Evolutionary conservation across 2,329 filamentous ascomycete species (phyloP).

Genomic region (Exserohilum turcica): DNA sequence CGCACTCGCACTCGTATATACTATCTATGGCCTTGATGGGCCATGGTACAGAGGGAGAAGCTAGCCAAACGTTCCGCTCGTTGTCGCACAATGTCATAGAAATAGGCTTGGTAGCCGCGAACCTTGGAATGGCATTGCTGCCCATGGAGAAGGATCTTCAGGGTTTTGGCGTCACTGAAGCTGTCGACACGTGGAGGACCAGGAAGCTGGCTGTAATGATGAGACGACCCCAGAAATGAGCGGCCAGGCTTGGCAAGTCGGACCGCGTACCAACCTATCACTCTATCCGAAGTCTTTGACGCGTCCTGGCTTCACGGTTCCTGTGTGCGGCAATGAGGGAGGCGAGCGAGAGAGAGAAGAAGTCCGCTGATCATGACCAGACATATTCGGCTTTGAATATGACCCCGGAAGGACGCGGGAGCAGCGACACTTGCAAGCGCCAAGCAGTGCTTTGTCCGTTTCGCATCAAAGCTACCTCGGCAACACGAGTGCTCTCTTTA

Average conservation of each 20-base stretch:
- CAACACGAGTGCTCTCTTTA: not conserved
- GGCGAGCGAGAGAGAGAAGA: too few species aligned
- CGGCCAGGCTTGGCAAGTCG: not conserved
- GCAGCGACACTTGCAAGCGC: not conserved
- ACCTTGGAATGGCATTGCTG: not conserved
- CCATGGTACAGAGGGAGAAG: constrained; percentile 12
- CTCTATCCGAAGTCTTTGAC: not conserved
- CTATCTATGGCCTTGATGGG: constrained; percentile 3
- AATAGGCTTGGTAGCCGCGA: constrained; percentile 4
- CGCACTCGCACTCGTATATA: too few species aligned
- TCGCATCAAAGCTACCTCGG: constrained; percentile 1
- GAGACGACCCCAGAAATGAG: not conserved
- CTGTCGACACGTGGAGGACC: constrained; percentile 7
- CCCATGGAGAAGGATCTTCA: constrained; percentile 4
- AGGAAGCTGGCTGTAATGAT: not conserved
- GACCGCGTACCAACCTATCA: not conserved
- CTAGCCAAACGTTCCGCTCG: constrained; percentile 12
- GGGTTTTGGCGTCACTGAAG: constrained; percentile 1
- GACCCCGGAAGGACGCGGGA: not conserved
- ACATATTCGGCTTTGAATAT: not conserved
- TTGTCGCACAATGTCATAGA: not conserved
- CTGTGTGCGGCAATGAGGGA: not conserved
- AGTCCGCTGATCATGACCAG: too few species aligned
- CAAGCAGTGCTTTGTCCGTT: not conserved
- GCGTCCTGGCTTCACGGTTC: not conserved